Evolutionary conservation across 352 stramenopile species (phyloP), one percentile per base, ranked within the genome.

Genomic region (Blastocystis hominis): DNA sequence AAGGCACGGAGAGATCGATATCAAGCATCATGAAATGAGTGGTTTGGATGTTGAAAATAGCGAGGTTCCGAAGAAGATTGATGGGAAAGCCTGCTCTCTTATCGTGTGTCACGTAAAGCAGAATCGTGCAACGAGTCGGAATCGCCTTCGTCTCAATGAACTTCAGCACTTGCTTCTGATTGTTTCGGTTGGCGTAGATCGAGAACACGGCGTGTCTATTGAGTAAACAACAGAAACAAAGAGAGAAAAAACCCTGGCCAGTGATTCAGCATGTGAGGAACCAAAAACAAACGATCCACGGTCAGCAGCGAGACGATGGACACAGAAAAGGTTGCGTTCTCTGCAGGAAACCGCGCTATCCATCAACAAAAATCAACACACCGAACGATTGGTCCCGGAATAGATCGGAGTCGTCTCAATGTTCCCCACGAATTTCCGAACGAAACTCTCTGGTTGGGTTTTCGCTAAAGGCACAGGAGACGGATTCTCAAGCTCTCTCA

Each of bases 371-470:
- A 10, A 46, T 10, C 53, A 53, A 20, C 50, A 53, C 53, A 2
- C 5, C 38, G 20, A 17, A 70, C 66, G 3, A 59, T 77, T 77
- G 7, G 4, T 30, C 6, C n/a, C 55, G 0, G 66, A 56, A 34
- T 55, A 6, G 50, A 77, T 77, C 2, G 4, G 0, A 10, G n/a
- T 24, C n/a, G 55, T 40, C 36, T 77, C 66, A 30, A 10, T 2
- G n/a, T 77, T 77, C 0, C 66, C 66, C 0, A 77, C 40, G 55
- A 77, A 77, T 40, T 77, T 77, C 13, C 66, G 30, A 17, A 77
- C 55, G 2, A 59, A 13, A 59, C 50, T 59, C 10, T 20, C 50
- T 1, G 50, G 50, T 59, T 13, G 1, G 1, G 50, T 3, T n/a
- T 13, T 20, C 13, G 50, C 10, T 1, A 13, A 59, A 59, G n/a